A percentile compares a stretch with the other conserved stretches of the same genome.
Conservation (phyloP, 306 rosid species). For the Coriaria nepalensis region DNA sequence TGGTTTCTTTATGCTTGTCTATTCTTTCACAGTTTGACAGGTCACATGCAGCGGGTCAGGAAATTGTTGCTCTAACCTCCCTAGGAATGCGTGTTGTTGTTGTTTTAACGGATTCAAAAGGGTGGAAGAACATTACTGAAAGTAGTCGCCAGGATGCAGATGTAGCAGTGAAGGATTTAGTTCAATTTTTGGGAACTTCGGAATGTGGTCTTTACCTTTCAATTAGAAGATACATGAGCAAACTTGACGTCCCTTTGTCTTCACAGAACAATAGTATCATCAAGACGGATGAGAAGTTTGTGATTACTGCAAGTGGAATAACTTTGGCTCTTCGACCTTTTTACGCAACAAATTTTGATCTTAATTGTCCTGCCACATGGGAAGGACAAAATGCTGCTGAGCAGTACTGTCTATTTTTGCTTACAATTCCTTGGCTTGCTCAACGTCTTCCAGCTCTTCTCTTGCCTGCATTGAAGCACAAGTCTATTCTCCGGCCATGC, state of each 20-base stretch:
- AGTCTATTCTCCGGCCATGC: constrained; percentile 63
- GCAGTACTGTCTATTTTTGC: constrained; percentile 42
- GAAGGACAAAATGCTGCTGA: constrained; percentile 44
- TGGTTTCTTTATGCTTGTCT: constrained; percentile 48
- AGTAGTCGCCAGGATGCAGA: constrained; percentile 32
- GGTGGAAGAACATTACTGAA: constrained; percentile 57
- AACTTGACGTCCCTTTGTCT: constrained; percentile 33
- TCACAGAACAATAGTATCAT: constrained; percentile 15
- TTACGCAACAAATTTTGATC: constrained; percentile 30
- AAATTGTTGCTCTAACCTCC: constrained; percentile 39
- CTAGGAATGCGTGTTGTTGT: constrained; percentile 72
- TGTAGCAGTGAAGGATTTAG: constrained; percentile 48
- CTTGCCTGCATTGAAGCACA: constrained; percentile 79
- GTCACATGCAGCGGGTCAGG: constrained; percentile 26
- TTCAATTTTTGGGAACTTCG: constrained; percentile 41
- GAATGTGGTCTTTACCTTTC: constrained; percentile 58
- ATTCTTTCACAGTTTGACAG: constrained; percentile 60
- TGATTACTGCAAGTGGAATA: constrained; percentile 74
- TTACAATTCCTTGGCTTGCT: constrained; percentile 70
- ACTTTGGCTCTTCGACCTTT: constrained; percentile 82
- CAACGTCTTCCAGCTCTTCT: constrained; percentile 67
- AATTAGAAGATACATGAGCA: constrained; percentile 50
- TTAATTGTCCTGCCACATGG: constrained; percentile 21
- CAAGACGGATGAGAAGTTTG: constrained; percentile 46
- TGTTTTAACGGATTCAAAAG: constrained; percentile 63